phyloP scores from a whole-genome alignment of 345 rosid species.

The Theobroma cacao region DNA sequence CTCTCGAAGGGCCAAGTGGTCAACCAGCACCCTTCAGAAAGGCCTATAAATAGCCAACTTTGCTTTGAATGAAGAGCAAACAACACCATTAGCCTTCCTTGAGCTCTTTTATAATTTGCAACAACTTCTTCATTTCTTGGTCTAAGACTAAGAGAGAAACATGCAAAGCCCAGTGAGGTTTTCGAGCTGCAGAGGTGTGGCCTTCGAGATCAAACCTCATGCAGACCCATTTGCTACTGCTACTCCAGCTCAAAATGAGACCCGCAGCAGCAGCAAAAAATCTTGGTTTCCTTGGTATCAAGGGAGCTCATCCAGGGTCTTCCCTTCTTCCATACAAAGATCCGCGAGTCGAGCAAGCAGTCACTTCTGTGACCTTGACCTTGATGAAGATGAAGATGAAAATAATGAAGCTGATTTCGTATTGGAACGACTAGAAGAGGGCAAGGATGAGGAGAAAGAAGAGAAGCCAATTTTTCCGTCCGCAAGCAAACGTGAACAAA shows the following conservation, averaged over 20 bases:
- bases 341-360: slow-evolving; percentile 57
- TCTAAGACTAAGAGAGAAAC: background rate
- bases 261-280: slow-evolving; percentile 9
- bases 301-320: slow-evolving; percentile 36
- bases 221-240: slow-evolving; percentile 41
- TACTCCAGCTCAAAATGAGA: slow-evolving; percentile 7
- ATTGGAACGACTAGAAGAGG: slow-evolving; percentile 40
- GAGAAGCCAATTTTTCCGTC: slow-evolving; percentile 18
- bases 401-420: slow-evolving; percentile 15
- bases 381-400: slow-evolving; percentile 23
- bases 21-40: background rate
- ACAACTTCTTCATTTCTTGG: background rate
- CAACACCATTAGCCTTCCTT: background rate
- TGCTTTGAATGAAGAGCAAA: background rate
- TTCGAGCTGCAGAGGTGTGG: slow-evolving; percentile 70
- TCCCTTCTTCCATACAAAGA: slow-evolving; percentile 38
- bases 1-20: background rate
- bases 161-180: slow-evolving; percentile 45
- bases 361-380: slow-evolving; percentile 73
- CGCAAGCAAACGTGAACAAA: slow-evolving; percentile 35
- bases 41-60: background rate
- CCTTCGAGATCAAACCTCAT: slow-evolving; percentile 62
- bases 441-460: slow-evolving; percentile 25
- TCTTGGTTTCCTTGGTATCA: slow-evolving; percentile 38
- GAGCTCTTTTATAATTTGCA: background rate